Base-by-base conservation (phyloP, 345 rosid species). In the Hibiscus syriacus region DNA sequence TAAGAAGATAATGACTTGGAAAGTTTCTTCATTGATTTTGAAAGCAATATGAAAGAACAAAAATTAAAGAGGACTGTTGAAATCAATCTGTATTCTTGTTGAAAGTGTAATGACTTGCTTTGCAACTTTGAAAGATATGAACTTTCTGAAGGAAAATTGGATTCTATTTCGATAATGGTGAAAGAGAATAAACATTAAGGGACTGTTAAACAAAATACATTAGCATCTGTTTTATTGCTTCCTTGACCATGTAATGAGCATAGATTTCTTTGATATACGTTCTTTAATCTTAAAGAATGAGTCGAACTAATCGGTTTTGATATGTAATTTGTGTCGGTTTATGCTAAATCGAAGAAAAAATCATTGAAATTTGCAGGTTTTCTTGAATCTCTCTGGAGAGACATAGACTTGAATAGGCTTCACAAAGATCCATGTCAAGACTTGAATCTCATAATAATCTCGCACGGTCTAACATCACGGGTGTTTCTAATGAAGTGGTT, bases 401-500 rank as follows among this genome's bases (percentile, higher is more conserved):
- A 91, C 82, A 85, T 94, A 6, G 98, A 89, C 64, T 65, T 86
- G 87, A 84, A 89, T 72, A 85, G 99, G 80, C 80, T 89, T 3
- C 85, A 84, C 11, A 76, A 66, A 17, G 82, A 81, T 56, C 82
- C 91, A 26, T 64, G 86, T 8, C 68, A 82, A 4, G 99, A 94
- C 63, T 78, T 94, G 20, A 94, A 91, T 79, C 91, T 91, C 62
- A 83, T 89, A 68, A 91, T 94, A 2, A 80, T 91, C 62, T 78
- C 96, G 4, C 97, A 91, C 19, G 97, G 97, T 13, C 80, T 91
- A 68, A 80, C 99, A 1, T 73, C 84, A 0, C 88, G 96, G 0
- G 96, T 94, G 14, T 91, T 94, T 87, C 87, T 94, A 55, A 89
- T 89, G 99, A 94, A 91, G 76, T 94, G 99, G 99, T 91, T 91